Conservation (phyloP, 2,329 filamentous ascomycete species). For the Harringtonia lauricola region DNA sequence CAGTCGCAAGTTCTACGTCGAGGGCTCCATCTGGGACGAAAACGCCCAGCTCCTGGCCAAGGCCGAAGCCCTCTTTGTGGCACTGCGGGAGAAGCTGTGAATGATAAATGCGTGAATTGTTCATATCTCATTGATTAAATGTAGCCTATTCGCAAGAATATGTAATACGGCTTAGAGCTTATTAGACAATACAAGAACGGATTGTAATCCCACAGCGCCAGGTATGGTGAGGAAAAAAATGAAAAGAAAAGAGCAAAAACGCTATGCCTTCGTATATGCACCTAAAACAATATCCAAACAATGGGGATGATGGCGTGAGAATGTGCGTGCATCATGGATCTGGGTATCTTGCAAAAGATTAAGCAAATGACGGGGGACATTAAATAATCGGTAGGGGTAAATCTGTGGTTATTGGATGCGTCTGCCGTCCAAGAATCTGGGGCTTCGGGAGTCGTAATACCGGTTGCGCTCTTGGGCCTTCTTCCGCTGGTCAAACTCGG, state of each 20-base stretch:
- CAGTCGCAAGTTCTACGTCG: slow-evolving; percentile 38
- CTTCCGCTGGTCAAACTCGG: slow-evolving; percentile 45
- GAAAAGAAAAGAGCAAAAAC: not conserved
- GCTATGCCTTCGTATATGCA: slow-evolving; percentile 12
- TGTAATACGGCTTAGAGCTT: too few relatives aligned
- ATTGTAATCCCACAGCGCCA: too few relatives aligned
- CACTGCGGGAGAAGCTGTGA: slow-evolving; percentile 11
- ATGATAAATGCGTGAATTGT: too few relatives aligned
- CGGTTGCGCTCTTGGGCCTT: slow-evolving; percentile 30
- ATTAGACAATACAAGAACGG: not conserved
- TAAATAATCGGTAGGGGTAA: not conserved
- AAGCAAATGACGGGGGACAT: not conserved
- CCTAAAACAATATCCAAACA: not conserved
- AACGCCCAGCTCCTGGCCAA: slow-evolving; percentile 34
- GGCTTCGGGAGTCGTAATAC: slow-evolving; percentile 39
- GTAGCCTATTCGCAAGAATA: not conserved
- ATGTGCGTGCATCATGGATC: not conserved
- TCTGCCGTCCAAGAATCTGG: slow-evolving; percentile 45
- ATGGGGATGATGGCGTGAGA: not conserved
- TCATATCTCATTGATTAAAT: not conserved
- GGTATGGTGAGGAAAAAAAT: not conserved
- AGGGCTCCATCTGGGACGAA: slow-evolving; percentile 36
- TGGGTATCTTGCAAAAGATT: not conserved
- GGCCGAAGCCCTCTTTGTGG: slow-evolving; percentile 39
- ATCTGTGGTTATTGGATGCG: slow-evolving; percentile 22